Percentiles rank a stretch among this genome's conserved stretches.
phyloP scores from a whole-genome alignment of 2,329 filamentous ascomycete species.

The Nectriaceae sp. region DNA sequence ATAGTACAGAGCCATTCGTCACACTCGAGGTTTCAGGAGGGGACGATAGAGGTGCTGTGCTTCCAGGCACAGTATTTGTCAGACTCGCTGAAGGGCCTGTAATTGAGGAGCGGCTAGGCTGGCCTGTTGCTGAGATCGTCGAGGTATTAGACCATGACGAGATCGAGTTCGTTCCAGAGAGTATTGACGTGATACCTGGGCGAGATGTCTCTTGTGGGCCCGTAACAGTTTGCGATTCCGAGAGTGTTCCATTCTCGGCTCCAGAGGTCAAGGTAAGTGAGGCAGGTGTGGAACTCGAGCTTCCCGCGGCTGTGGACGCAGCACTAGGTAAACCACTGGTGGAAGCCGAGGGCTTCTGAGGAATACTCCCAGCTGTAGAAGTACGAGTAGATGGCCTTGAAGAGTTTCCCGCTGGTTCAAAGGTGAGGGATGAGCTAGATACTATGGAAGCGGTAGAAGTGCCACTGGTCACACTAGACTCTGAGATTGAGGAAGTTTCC shows the following conservation, averaged over 20 bases:
- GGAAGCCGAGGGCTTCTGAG: too few species aligned
- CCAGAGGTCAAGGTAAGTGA: neutral
- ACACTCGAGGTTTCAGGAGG: neutral
- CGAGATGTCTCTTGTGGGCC: too few species aligned
- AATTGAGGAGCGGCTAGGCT: neutral
- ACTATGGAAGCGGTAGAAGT: too few species aligned
- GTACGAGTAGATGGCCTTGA: too few species aligned
- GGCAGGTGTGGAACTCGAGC: neutral
- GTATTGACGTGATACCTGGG: too few species aligned
- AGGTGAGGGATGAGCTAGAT: too few species aligned
- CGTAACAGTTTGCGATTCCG: too few species aligned
- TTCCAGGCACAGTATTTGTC: neutral
- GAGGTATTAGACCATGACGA: neutral
- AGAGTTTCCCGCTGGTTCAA: too few species aligned
- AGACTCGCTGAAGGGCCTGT: neutral
- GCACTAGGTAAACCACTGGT: too few species aligned
- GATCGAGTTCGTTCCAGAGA: neutral
- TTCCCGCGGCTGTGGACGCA: too few species aligned
- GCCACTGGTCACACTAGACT: neutral
- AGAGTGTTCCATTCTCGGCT: too few species aligned
- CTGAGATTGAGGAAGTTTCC: neutral
- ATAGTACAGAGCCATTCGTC: constrained; percentile 1
- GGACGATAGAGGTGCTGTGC: neutral
- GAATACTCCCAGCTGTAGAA: too few species aligned
- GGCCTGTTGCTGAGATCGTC: neutral